Percentiles rank a stretch among this genome's conserved stretches.
phyloP scores from a whole-genome alignment of 345 rosid species.

The Gossypium arboreum region DNA sequence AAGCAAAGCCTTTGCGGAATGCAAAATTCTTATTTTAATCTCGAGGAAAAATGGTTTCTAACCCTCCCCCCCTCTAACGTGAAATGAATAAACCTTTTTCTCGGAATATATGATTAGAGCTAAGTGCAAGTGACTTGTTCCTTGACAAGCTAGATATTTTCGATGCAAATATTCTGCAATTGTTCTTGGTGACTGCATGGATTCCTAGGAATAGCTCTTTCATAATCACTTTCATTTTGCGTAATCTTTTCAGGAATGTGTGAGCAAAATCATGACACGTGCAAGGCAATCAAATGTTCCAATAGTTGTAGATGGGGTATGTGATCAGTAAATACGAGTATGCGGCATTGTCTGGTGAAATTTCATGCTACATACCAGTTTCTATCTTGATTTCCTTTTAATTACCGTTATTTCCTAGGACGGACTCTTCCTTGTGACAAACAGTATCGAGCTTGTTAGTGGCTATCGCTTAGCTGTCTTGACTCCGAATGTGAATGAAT shows the following conservation, averaged over 20 bases:
- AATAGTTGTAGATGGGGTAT: slow-evolving; percentile 82
- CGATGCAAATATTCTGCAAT: neutral
- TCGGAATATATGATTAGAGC: neutral
- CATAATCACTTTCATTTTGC: neutral
- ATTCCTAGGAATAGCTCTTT: slow-evolving; percentile 2
- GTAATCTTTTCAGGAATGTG: slow-evolving; percentile 60
- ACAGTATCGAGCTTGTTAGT: slow-evolving; percentile 60
- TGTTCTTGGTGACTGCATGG: neutral
- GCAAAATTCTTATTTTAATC: neutral
- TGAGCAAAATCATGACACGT: slow-evolving; percentile 59
- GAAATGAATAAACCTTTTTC: neutral
- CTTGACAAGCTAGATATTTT: neutral
- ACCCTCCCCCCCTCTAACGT: neutral
- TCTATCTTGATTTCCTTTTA: slow-evolving; percentile 11
- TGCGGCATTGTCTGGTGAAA: slow-evolving; percentile 7
- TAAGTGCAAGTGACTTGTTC: neutral
- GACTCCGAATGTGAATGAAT: slow-evolving; percentile 89
- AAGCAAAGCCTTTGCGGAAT: neutral
- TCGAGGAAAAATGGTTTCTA: neutral
- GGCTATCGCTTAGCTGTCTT: slow-evolving; percentile 75
- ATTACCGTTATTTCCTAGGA: slow-evolving; percentile 43
- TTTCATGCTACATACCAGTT: neutral
- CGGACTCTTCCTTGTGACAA: slow-evolving; percentile 85
- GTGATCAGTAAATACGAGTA: slow-evolving; percentile 17
- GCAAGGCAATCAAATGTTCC: slow-evolving; percentile 75